A percentile compares a stretch with the other conserved stretches of the same genome.
These are phyloP conservation scores for Scheffersomyces insectosa DNA, from an alignment of 1,139 yeast genomes.

Conservation along the genomic window DNA sequence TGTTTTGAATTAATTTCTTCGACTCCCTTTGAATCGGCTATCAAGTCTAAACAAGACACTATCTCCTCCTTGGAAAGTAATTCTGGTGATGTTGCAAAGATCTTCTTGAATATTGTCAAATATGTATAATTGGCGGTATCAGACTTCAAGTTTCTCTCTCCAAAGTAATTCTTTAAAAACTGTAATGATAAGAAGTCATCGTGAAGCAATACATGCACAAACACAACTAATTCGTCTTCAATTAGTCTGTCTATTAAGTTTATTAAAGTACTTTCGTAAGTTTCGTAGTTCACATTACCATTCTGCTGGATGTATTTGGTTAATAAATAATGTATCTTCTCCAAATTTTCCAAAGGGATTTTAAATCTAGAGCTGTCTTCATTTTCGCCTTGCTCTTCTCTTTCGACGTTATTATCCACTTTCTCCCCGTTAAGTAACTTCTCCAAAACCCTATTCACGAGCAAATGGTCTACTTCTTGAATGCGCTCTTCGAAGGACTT, in stretches of 20 bases:
- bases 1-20: constrained; percentile 26
- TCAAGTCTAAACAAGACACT: constrained; percentile 3
- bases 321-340: constrained; percentile 6
- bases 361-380: constrained; percentile 1
- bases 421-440: constrained; percentile 25
- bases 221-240: constrained; percentile 4
- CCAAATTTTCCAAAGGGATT: constrained; percentile 3
- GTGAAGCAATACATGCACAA: constrained; percentile 1
- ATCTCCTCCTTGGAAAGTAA: constrained; percentile 1
- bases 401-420: constrained; percentile 7
- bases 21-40: constrained; percentile 14
- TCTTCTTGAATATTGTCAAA: constrained; percentile 6
- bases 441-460: constrained; percentile 19
- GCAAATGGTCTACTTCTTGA: constrained; percentile 8
- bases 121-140: constrained; percentile 4
- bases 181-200: background rate
- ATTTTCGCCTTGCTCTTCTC: constrained; percentile 6
- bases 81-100: constrained; percentile 5
- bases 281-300: background rate
- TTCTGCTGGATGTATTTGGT: constrained; percentile 1
- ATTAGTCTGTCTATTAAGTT: constrained; percentile 5
- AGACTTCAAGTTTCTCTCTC: background rate
- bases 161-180: background rate
- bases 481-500: constrained; percentile 20
- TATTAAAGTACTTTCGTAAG: background rate